Evolutionary conservation across 805 yeast genomes (phyloP), one percentile per base, ranked within the genome.

Genomic region (Kodamaea laetipori): DNA sequence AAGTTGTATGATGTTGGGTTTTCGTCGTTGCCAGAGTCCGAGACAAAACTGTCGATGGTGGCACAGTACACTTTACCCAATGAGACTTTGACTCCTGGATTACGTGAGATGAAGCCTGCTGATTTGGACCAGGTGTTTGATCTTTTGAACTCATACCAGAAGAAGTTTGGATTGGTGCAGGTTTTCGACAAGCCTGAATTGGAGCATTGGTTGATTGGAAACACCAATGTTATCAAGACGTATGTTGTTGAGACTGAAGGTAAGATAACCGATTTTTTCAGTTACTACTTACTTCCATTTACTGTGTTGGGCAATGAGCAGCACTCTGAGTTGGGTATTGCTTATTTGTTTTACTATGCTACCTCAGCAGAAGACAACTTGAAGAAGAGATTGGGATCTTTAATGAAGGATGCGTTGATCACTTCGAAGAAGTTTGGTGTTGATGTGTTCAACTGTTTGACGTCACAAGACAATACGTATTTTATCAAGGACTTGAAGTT

Each of bases 371-470:
- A 60, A 3, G 72, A 74, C 57, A 57, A 64, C 21, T 70, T 87
- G 52, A 75, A 77, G 53, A 69, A 71, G 49, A 76, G 97, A 51
- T 73, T 94, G 51, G 68, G 64, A 18, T 64, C 71, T 4, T 69
- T 92, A 50, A 74, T 90, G 43, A 71, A 70, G 37, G 96, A 90
- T 56, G 90, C 94, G 1, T 74, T 90, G 44, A 77, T 92, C 41
- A 66, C 87, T 30, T 82, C 96, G 21, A 84, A 86, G 61, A 62
- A 71, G 32, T 65, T 73, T 38, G 76, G 76, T 18, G 87, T 86
- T 55, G 99, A 94, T 61, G 98, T 94, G 3, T 88, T 92, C 76
- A 94, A 94, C 61, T 96, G 97, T 7, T 73, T 94, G 49, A 81
- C 97, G 0, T 75, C 90, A 8, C 96, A 90, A 67, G 99, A 94